Evolutionary conservation across 2,329 filamentous ascomycete genomes (phyloP).

Genomic region (Penicillium sp.): DNA sequence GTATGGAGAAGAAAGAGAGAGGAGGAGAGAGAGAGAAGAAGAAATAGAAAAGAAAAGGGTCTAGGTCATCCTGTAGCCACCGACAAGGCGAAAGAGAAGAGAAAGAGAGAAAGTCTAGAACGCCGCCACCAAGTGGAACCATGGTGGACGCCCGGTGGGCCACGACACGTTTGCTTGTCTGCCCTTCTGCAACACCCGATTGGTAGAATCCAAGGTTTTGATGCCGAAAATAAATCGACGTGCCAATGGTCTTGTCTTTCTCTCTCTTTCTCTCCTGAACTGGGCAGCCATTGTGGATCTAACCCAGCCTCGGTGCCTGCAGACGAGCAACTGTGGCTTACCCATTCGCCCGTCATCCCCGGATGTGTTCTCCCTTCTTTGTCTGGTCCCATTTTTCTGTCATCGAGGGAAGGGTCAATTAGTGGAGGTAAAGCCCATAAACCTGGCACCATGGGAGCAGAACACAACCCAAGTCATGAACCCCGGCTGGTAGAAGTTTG

Average conservation of each 20-base stretch:
- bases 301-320: background rate
- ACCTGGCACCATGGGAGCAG: background rate
- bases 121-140: conserved; percentile 24
- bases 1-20: conserved; percentile 6
- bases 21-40: conserved; percentile 4
- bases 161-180: conserved; percentile 27
- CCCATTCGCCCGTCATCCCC: background rate
- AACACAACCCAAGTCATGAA: background rate
- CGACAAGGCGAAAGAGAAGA: background rate
- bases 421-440: background rate
- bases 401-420: background rate
- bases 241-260: conserved; percentile 14
- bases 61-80: background rate
- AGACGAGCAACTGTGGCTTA: background rate
- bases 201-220: background rate
- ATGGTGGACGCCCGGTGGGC: conserved; percentile 14
- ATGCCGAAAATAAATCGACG: conserved; percentile 21
- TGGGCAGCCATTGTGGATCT: background rate
- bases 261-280: background rate
- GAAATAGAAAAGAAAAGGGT: background rate
- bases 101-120: conserved; percentile 19
- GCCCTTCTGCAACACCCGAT: background rate
- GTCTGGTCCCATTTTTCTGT: background rate
- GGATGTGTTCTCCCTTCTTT: background rate
- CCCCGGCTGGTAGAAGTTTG: background rate